A percentile compares a stretch with the other conserved stretches of the same genome.
Conservation (phyloP, 139 green algal genomes). For the Gonium pectorale region DNA sequence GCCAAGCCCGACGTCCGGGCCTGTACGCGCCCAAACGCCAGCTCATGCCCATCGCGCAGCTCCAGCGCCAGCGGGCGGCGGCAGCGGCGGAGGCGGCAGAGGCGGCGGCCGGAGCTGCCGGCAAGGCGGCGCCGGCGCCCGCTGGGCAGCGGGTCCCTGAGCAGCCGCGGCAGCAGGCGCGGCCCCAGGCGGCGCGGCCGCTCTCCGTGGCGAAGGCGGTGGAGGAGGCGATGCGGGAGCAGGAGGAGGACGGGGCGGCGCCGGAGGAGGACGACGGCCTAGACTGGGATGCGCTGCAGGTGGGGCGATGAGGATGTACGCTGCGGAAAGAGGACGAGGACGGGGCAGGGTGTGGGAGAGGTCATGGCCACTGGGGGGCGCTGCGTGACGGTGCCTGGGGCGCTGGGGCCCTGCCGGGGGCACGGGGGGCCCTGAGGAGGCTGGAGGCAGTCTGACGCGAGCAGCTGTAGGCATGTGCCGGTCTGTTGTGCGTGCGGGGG, state of each 20-base stretch:
- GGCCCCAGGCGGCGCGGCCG: no score
- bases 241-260: not conserved
- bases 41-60: slow-evolving; percentile 36
- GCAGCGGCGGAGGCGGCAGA: slow-evolving; percentile 4
- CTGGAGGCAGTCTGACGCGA: no score
- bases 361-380: no score
- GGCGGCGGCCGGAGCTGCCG: not conserved
- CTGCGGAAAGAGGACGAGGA: no score
- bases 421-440: no score
- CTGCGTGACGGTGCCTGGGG: no score
- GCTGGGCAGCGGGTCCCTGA: not conserved
- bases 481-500: no score
- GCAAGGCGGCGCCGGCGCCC: not conserved
- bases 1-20: not conserved
- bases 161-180: no score
- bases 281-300: slow-evolving; percentile 50
- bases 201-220: slow-evolving; percentile 1
- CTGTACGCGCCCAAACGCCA: slow-evolving; percentile 15
- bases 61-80: slow-evolving; percentile 23
- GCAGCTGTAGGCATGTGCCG: no score
- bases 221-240: not conserved
- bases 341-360: no score
- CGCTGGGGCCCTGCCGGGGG: no score
- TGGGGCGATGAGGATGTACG: not conserved
- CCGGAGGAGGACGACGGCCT: slow-evolving; percentile 34